Percentiles rank a stretch among this genome's conserved stretches.
Evolutionary conservation across 177 flowering plant species (phyloP).

Genomic region (Vitis hybrid): DNA sequence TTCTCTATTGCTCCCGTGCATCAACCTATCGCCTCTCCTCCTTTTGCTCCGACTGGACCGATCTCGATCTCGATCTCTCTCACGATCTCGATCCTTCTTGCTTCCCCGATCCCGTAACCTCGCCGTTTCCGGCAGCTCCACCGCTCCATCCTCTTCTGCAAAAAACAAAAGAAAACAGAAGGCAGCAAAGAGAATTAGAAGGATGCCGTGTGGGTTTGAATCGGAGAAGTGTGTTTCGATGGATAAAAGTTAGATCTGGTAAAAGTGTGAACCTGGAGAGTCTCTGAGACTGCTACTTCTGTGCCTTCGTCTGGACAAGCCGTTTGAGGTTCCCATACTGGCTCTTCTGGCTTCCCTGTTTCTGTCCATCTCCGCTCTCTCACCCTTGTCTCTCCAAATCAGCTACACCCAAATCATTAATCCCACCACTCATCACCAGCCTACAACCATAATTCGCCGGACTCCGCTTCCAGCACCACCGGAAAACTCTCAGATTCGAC

Average conservation of each 20-base stretch:
- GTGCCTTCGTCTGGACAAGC: constrained; percentile 68
- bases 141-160: constrained; percentile 75
- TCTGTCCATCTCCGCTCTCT: constrained; percentile 63
- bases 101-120: constrained; percentile 75
- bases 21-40: constrained; percentile 64
- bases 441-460: constrained; percentile 19
- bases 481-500: neutral
- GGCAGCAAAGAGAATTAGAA: constrained; percentile 11
- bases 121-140: constrained; percentile 71
- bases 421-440: constrained; percentile 20
- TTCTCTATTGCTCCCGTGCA: constrained; percentile 53
- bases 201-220: neutral
- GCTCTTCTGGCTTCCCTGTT: constrained; percentile 74
- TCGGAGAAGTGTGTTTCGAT: neutral
- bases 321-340: constrained; percentile 62
- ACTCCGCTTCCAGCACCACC: neutral
- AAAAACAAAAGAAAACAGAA: constrained; percentile 8
- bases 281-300: constrained; percentile 73
- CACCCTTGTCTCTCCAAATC: constrained; percentile 19
- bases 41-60: constrained; percentile 61
- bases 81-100: constrained; percentile 25
- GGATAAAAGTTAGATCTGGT: constrained; percentile 28
- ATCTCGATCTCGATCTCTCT: constrained; percentile 40
- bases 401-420: constrained; percentile 4
- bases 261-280: constrained; percentile 68